A percentile compares a stretch with the other conserved stretches of the same genome.
These are phyloP conservation scores for Candida tetrigidarum DNA, from an alignment of 1,139 yeast genomes.

Conservation along the genomic window DNA sequence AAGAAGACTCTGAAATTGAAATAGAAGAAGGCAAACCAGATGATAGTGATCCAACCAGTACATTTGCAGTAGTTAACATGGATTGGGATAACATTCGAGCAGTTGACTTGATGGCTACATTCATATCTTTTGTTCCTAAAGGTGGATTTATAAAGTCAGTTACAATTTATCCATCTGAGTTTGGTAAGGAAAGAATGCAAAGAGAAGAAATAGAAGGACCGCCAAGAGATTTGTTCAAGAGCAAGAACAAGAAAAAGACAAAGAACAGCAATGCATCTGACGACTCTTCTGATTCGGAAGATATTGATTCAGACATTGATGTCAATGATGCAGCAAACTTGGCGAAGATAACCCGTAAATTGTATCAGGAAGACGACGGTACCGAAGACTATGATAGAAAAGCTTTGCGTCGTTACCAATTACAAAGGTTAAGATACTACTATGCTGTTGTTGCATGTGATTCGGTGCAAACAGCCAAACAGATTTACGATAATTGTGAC, in stretches of 20 bases:
- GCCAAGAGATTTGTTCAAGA: constrained; percentile 76
- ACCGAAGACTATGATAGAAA: constrained; percentile 74
- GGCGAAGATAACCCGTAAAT: constrained; percentile 61
- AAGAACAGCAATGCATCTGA: no score
- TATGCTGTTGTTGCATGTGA: constrained; percentile 94
- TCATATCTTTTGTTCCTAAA: constrained; percentile 82
- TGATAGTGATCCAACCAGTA: constrained; percentile 80
- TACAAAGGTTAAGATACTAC: constrained; percentile 85
- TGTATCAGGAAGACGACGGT: constrained; percentile 74
- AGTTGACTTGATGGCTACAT: constrained; percentile 87
- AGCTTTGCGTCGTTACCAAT: constrained; percentile 75
- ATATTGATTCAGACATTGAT: constrained; percentile 51
- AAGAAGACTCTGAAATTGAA: constrained; percentile 57
- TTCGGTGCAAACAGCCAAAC: constrained; percentile 68
- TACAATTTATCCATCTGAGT: constrained; percentile 86
- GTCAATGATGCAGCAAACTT: constrained; percentile 46
- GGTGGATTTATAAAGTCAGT: constrained; percentile 75
- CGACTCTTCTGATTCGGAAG: constrained; percentile 36
- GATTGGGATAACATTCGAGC: constrained; percentile 97
- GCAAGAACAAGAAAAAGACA: constrained; percentile 26
- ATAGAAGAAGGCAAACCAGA: constrained; percentile 65
- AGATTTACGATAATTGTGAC: constrained; percentile 85
- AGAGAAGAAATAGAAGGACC: constrained; percentile 94
- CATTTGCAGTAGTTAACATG: constrained; percentile 91
- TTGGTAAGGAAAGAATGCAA: constrained; percentile 91